These are phyloP conservation scores for Pseudonitzschia multiseries DNA, from an alignment of 108 stramenopile species.

Conservation along the genomic window DNA sequence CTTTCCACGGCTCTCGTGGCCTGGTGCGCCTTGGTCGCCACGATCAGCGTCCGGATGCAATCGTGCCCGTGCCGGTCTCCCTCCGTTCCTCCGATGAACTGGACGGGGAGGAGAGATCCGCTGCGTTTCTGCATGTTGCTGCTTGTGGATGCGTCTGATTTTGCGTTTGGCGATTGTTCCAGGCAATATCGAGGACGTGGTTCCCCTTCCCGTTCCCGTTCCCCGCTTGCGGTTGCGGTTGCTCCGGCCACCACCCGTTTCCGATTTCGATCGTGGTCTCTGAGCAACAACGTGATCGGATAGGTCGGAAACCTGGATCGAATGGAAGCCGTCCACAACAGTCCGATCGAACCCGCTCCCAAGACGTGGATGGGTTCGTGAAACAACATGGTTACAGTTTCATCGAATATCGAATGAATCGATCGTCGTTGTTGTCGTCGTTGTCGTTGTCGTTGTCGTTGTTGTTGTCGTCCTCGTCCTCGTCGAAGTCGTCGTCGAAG, in stretches of 20 bases:
- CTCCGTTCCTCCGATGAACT: neutral
- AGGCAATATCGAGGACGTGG: neutral
- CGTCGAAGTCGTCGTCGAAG: no score
- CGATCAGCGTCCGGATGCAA: conserved; percentile 38
- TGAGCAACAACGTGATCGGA: conserved; percentile 38
- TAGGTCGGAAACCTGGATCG: conserved; percentile 44
- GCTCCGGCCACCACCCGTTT: neutral
- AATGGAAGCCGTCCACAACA: conserved; percentile 44
- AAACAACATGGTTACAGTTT: neutral
- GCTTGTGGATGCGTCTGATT: neutral
- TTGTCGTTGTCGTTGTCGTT: no score
- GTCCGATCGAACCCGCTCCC: conserved; percentile 52
- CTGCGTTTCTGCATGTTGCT: neutral
- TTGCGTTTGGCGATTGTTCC: neutral
- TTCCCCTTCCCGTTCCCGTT: neutral
- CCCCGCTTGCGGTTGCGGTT: conserved; percentile 1
- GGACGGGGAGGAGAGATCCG: neutral
- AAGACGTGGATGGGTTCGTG: conserved; percentile 43
- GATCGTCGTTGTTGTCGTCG: no score
- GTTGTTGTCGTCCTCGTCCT: no score
- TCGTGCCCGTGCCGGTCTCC: neutral
- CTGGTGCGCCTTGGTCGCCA: conserved; percentile 55
- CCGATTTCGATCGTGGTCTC: conserved; percentile 24
- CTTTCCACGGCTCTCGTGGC: conserved; percentile 39
- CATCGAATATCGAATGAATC: no score